Evolutionary conservation across 345 rosid species (phyloP).

Genomic region (Salix exigua): DNA sequence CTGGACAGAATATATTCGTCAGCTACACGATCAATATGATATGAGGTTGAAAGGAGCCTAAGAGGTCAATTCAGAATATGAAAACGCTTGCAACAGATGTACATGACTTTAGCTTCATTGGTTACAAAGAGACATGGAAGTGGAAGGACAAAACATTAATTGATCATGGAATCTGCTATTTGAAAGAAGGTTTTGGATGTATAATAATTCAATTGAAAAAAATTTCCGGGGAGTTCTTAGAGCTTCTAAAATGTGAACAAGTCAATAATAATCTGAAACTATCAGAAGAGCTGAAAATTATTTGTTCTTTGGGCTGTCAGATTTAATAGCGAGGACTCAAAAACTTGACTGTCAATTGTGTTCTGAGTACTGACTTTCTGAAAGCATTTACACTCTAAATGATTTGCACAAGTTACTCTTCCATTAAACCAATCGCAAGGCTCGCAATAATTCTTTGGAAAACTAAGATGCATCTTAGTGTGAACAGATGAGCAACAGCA

Average conservation of each 20-base stretch:
- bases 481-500: background rate
- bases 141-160: background rate
- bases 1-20: background rate
- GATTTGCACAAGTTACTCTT: background rate
- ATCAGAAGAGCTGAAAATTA: background rate
- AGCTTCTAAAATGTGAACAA: background rate
- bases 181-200: background rate
- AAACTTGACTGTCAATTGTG: background rate
- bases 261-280: background rate
- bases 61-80: background rate
- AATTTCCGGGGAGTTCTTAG: background rate
- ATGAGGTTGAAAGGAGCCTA: background rate
- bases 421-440: background rate
- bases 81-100: background rate
- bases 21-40: background rate
- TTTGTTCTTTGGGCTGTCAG: background rate
- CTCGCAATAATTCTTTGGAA: background rate
- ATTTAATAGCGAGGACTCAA: background rate
- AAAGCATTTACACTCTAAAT: background rate
- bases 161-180: background rate
- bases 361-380: background rate
- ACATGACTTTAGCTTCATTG: background rate
- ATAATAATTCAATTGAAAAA: background rate
- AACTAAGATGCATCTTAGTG: background rate
- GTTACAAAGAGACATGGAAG: background rate